Conservation (phyloP, 1,284 basidiomycete genomes). For the Phellopilus nigrolimitatus region DNA sequence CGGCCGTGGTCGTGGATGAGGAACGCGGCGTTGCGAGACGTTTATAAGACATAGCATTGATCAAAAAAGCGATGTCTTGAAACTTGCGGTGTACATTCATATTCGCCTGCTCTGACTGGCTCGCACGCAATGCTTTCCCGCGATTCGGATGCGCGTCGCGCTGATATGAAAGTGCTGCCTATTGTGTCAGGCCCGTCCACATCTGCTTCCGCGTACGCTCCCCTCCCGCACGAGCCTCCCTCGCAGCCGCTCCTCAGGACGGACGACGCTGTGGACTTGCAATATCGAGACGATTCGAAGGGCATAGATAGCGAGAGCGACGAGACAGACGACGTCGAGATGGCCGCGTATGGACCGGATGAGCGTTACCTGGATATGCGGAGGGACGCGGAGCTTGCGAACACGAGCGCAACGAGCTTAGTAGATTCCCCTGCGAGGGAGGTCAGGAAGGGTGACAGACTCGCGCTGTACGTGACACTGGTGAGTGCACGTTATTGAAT, state of each 20-base stretch:
- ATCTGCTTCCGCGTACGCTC: constrained; percentile 1
- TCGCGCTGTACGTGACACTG: constrained; percentile 5
- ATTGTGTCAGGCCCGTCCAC: not conserved
- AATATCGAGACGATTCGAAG: too few species aligned
- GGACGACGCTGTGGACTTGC: too few species aligned
- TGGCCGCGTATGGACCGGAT: not conserved
- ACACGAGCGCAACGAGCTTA: too few species aligned
- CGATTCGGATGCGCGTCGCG: not conserved
- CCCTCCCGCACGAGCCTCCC: too few species aligned
- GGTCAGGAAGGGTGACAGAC: constrained; percentile 15
- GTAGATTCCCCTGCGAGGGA: constrained; percentile 13
- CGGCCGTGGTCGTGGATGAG: constrained; percentile 11
- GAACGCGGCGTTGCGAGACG: not conserved
- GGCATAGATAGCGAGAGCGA: too few species aligned
- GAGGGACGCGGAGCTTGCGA: constrained; percentile 3
- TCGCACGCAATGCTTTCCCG: not conserved
- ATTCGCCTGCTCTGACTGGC: not conserved
- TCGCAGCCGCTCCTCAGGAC: too few species aligned
- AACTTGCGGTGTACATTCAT: not conserved
- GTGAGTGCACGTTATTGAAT: constrained; percentile 11
- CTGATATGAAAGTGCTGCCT: not conserved
- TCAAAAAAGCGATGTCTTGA: too few species aligned
- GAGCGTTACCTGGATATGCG: not conserved
- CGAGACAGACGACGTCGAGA: too few species aligned
- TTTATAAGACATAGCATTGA: too few species aligned